phyloP scores from a whole-genome alignment of 2,329 filamentous ascomycete genomes.

The Aspergillus neoniger region DNA sequence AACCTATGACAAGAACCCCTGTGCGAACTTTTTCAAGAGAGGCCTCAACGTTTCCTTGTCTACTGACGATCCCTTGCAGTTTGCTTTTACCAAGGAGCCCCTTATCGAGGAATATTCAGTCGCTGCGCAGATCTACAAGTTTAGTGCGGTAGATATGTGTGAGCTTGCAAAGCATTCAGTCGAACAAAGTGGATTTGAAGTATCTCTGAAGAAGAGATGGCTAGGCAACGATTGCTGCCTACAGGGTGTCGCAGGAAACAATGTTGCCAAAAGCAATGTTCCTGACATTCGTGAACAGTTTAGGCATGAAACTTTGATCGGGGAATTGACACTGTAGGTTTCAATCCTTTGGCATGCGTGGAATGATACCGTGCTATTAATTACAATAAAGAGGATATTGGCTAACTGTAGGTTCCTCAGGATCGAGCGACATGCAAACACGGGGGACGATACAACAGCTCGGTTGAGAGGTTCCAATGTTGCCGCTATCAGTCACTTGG shows the following conservation, averaged over 20 bases:
- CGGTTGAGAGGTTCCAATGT: neutral
- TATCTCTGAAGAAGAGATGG: constrained; percentile 87
- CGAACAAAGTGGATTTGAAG: constrained; percentile 89
- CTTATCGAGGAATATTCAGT: constrained; percentile 98
- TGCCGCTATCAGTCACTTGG: neutral
- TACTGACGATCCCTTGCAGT: constrained; percentile 94
- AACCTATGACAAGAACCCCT: constrained; percentile 95
- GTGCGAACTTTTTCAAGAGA: constrained; percentile 90
- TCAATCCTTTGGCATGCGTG: neutral
- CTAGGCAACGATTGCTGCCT: constrained; percentile 75
- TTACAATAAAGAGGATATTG: neutral
- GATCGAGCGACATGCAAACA: neutral
- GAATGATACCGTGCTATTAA: neutral
- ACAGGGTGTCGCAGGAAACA: constrained; percentile 81
- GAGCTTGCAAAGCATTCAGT: constrained; percentile 96
- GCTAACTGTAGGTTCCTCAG: neutral
- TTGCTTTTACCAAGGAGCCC: constrained; percentile 97
- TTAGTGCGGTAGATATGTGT: constrained; percentile 97
- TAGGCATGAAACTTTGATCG: constrained; percentile 78
- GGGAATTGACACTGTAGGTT: constrained; percentile 79
- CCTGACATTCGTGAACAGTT: constrained; percentile 91
- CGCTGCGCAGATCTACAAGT: constrained; percentile 96
- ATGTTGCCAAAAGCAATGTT: constrained; percentile 94
- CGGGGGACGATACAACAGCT: neutral
- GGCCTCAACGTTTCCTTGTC: constrained; percentile 95